phyloP scores from a whole-genome alignment of 2,329 filamentous ascomycete species.

The Alternaria novae-zelandiae region DNA sequence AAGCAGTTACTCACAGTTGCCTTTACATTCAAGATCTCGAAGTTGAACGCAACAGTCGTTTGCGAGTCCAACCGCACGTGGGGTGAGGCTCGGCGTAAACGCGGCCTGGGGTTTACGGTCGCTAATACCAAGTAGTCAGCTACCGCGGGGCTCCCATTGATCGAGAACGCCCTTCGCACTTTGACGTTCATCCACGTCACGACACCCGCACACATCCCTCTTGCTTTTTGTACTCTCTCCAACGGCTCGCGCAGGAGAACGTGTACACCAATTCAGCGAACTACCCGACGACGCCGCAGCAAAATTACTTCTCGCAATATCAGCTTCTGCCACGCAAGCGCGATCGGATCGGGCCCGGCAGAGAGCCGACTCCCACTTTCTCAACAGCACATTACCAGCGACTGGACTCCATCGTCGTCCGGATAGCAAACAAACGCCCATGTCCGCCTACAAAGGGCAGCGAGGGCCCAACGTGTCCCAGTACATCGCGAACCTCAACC shows the following conservation, averaged over 20 bases:
- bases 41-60: neutral
- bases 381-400: conserved; percentile 21
- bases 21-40: neutral
- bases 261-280: neutral
- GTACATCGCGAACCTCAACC: conserved; percentile 86
- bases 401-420: conserved; percentile 14
- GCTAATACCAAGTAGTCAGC: conserved; percentile 18
- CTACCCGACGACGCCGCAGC: neutral
- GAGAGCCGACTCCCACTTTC: neutral
- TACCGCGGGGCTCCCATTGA: conserved; percentile 25
- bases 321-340: conserved; percentile 11
- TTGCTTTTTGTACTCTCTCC: conserved; percentile 5
- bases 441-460: conserved; percentile 78
- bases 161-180: conserved; percentile 8
- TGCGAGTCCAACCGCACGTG: conserved; percentile 5
- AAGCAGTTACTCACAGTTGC: neutral
- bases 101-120: conserved; percentile 12
- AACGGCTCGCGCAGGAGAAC: neutral
- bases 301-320: neutral
- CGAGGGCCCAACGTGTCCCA: conserved; percentile 87
- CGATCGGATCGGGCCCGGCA: conserved; percentile 13
- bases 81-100: conserved; percentile 9
- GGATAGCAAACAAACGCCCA: conserved; percentile 45
- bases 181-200: conserved; percentile 24
- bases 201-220: conserved; percentile 16